Evolutionary conservation across 2,329 filamentous ascomycete species (phyloP).

Genomic region (Domatiomyces catenatus): DNA sequence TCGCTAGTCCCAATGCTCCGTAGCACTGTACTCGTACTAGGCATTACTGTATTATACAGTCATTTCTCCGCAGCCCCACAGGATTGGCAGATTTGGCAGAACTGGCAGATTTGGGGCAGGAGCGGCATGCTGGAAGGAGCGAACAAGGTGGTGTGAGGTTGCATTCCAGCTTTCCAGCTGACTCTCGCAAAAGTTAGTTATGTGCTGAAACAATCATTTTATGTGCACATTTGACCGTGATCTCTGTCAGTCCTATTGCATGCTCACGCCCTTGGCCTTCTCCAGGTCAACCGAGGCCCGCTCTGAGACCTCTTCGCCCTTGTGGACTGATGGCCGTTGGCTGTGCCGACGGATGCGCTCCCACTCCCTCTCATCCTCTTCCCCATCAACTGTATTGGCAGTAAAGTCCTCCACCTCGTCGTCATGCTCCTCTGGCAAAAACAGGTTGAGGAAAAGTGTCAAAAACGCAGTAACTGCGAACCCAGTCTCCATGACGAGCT

Average conservation of each 20-base stretch:
- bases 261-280: not conserved
- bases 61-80: too few species aligned
- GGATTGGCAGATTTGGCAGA: not conserved
- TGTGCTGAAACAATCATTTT: too few species aligned
- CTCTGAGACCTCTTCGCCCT: conserved; percentile 4
- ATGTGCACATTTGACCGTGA: not conserved
- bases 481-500: conserved; percentile 52
- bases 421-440: conserved; percentile 60
- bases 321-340: conserved; percentile 2
- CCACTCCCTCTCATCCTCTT: conserved; percentile 11
- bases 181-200: not conserved
- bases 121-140: too few species aligned
- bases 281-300: conserved; percentile 3
- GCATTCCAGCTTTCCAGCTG: not conserved
- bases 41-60: too few species aligned
- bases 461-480: conserved; percentile 53
- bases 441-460: conserved; percentile 56
- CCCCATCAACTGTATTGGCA: conserved; percentile 2
- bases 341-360: conserved; percentile 10
- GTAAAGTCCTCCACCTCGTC: conserved; percentile 11
- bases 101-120: not conserved
- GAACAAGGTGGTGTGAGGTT: not conserved
- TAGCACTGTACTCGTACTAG: too few species aligned
- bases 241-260: not conserved
- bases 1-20: too few species aligned